phyloP scores from a whole-genome alignment of 2,329 filamentous ascomycete species.

The Cladosporium sp. region DNA sequence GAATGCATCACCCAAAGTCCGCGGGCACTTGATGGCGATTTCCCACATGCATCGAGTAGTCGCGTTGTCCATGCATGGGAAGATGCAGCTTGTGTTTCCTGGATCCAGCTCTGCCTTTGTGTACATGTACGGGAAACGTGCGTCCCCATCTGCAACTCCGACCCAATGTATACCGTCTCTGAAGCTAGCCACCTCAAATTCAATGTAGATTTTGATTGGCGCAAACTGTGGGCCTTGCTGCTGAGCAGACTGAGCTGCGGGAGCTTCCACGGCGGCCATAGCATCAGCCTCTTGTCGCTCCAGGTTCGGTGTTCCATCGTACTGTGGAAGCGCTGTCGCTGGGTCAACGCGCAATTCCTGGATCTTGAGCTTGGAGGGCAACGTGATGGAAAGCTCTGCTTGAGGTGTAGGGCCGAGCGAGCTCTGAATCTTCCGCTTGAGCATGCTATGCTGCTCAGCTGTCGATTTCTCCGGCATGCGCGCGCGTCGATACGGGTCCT shows the following conservation, averaged over 20 bases:
- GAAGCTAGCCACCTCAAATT: conserved; percentile 73
- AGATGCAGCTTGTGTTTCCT: conserved; percentile 80
- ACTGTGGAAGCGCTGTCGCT: conserved; percentile 33
- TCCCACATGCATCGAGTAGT: conserved; percentile 83
- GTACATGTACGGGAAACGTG: conserved; percentile 86
- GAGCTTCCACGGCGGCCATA: conserved; percentile 35
- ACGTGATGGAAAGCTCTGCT: conserved; percentile 58
- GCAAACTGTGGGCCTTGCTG: conserved; percentile 50
- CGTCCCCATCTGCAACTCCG: conserved; percentile 75
- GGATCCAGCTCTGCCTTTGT: conserved; percentile 78
- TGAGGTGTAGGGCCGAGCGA: conserved; percentile 53
- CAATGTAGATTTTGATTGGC: conserved; percentile 66
- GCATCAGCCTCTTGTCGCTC: conserved; percentile 36
- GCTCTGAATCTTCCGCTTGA: conserved; percentile 67
- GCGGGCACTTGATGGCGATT: conserved; percentile 80
- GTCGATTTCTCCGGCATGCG: conserved; percentile 61
- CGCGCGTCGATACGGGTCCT: conserved; percentile 68
- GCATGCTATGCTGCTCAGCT: conserved; percentile 74
- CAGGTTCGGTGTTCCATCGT: conserved; percentile 44
- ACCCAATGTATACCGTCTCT: conserved; percentile 91
- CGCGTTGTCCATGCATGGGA: conserved; percentile 89
- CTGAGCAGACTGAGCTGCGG: conserved; percentile 30
- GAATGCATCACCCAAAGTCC: conserved; percentile 77
- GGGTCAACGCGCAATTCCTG: conserved; percentile 57
- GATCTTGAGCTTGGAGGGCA: conserved; percentile 63